These are phyloP conservation scores for Aurinia saxatilis DNA, from an alignment of 345 rosid species.

Conservation along the genomic window DNA sequence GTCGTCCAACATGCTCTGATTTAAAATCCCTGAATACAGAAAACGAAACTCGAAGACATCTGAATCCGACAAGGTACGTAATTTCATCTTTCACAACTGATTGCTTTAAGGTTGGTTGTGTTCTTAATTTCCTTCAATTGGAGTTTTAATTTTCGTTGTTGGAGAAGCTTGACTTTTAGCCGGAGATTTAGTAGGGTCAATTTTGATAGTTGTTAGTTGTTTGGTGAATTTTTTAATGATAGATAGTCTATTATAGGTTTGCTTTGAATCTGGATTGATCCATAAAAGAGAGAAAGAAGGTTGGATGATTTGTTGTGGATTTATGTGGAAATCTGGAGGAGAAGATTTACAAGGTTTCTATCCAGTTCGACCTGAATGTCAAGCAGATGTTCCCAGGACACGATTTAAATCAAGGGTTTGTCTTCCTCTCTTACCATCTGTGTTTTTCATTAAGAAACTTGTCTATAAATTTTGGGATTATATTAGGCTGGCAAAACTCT, in stretches of 20 bases:
- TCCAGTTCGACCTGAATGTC: conserved; percentile 54
- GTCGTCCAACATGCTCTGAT: not conserved
- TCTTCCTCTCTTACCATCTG: not conserved
- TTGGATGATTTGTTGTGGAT: conserved; percentile 29
- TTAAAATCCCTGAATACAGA: not conserved
- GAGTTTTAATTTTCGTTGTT: not conserved
- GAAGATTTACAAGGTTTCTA: conserved; percentile 52
- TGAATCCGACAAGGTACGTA: not conserved
- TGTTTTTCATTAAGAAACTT: conserved; percentile 1
- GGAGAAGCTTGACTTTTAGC: not conserved
- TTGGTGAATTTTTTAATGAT: not conserved
- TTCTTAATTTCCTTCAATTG: not conserved
- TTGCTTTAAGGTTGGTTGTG: too few species aligned
- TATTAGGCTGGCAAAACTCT: conserved; percentile 81
- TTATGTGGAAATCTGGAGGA: conserved; percentile 31
- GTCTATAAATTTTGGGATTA: not conserved
- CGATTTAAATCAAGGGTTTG: conserved; percentile 55
- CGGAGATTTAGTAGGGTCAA: not conserved
- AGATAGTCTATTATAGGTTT: not conserved
- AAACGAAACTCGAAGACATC: not conserved
- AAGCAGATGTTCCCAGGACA: conserved; percentile 41
- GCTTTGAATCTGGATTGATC: conserved; percentile 9
- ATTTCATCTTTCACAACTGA: not conserved
- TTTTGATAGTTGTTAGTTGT: not conserved
- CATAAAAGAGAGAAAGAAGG: not conserved